Base-by-base conservation (phyloP, 2,329 filamentous ascomycete genomes). In the Fusarium haematococcum region DNA sequence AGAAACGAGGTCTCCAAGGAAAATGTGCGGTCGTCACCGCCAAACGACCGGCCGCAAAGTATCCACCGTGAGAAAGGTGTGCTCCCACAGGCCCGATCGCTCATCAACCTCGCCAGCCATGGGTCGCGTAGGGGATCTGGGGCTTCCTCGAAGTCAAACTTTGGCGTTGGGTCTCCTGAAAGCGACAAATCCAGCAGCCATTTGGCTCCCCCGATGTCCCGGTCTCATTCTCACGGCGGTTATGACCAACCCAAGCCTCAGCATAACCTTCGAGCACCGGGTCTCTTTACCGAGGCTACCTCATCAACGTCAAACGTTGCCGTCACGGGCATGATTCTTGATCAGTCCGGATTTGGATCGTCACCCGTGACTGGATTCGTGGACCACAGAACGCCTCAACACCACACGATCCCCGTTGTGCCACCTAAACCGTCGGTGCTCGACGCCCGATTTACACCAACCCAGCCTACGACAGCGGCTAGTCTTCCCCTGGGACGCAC, bases 401-500 rank as follows among this genome's bases (percentile, higher is more conserved):
- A 79, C 45, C 77, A 80, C 64, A 75, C 70, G 10, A 78, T 81
- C 20, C 58, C 74, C 35, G 75, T 71, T 37, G 69, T 69, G 30
- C 70, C 74, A 23, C 74, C 70, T 11, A 68, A 74, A 9, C 71
- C 77, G 4, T 82, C 80, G 14, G 71, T 82, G 20, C 77, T 80
- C 9, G 82, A 83, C 30, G 82, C 84, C 10, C 78, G 82, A 25
- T 85, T 89, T 65, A 85, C 83, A 6, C 88, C 88, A 27, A 90
- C 88, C 1, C 85, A 84, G 64, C 88, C 87, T 6, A 87, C 83
- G 50, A 80, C 83, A 13, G 81, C 84, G 16, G 81, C 86, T 30
- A 81, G 81, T 16, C 83, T 89, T 9, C 88, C 87, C 5, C 81
- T 91, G 58, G 88, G 85, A n/a, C 84, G 89, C 67, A 88, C 89